Evolutionary conservation across 371 early-diverging fungal species (phyloP).

Genomic region (Syncephalastrum racemosum): DNA sequence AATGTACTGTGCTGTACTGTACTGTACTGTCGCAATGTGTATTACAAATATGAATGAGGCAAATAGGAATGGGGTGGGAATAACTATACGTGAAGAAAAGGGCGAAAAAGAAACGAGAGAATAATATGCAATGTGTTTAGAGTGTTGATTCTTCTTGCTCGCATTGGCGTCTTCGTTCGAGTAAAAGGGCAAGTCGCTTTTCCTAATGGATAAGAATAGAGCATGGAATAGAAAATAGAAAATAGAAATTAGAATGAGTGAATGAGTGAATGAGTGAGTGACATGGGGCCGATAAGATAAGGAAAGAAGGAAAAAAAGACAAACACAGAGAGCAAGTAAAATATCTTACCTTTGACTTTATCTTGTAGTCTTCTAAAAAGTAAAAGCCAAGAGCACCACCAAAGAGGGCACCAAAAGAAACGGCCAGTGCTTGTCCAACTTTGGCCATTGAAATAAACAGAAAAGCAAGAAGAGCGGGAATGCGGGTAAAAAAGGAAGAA

Average conservation of each 20-base stretch:
- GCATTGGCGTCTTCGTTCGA: conserved; percentile 37
- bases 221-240: no score
- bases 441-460: conserved; percentile 20
- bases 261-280: background rate
- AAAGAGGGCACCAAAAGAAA: conserved; percentile 45
- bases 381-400: conserved; percentile 51
- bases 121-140: conserved; percentile 3
- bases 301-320: background rate
- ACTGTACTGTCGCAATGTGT: no score
- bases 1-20: no score
- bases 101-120: no score
- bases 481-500: no score
- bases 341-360: conserved; percentile 38
- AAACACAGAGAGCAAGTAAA: conserved; percentile 3
- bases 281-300: background rate
- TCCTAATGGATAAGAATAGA: conserved; percentile 29
- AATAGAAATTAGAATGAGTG: background rate
- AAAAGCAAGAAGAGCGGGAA: no score
- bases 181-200: conserved; percentile 35
- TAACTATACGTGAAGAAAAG: no score
- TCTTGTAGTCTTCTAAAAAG: conserved; percentile 47
- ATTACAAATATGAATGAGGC: no score
- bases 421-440: conserved; percentile 35
- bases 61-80: no score
- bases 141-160: conserved; percentile 23